Conservation (phyloP, 371 early-diverging fungal species). For the Funneliformis caledonium region DNA sequence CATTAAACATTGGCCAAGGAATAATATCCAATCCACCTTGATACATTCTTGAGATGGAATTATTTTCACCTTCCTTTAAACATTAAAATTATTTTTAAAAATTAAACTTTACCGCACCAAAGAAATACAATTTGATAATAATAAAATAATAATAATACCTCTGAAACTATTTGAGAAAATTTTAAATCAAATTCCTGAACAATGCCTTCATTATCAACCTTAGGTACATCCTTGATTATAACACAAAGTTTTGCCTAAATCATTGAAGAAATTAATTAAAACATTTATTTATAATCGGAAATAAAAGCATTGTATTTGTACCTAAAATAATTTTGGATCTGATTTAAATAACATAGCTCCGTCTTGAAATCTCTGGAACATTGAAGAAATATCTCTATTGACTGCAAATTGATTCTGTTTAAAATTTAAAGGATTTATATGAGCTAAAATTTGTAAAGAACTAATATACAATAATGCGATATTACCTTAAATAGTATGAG, state of each 20-base stretch:
- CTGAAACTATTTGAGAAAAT: conserved; percentile 22
- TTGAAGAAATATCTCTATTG: conserved; percentile 26
- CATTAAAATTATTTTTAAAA: neutral
- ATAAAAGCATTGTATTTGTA: neutral
- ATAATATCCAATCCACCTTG: conserved; percentile 19
- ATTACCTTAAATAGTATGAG: conserved; percentile 18
- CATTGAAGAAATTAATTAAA: neutral
- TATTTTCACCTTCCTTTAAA: conserved; percentile 30
- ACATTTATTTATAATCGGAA: neutral
- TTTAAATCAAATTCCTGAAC: conserved; percentile 18
- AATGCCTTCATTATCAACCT: neutral
- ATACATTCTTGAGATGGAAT: conserved; percentile 36
- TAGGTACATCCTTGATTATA: conserved; percentile 33
- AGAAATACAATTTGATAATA: too few relatives aligned
- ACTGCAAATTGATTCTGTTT: conserved; percentile 18
- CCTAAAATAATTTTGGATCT: conserved; percentile 13
- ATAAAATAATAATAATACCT: conserved; percentile 1
- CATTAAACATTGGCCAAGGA: conserved; percentile 37
- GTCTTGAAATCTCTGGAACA: conserved; percentile 41
- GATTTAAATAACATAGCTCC: neutral
- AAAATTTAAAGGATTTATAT: too few relatives aligned
- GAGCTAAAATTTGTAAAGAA: too few relatives aligned
- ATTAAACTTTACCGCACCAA: neutral
- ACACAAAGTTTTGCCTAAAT: conserved; percentile 30
- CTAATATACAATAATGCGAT: neutral